phyloP scores from a whole-genome alignment of 495 filamentous ascomycete species.

The Podospora pseudopauciseta region DNA sequence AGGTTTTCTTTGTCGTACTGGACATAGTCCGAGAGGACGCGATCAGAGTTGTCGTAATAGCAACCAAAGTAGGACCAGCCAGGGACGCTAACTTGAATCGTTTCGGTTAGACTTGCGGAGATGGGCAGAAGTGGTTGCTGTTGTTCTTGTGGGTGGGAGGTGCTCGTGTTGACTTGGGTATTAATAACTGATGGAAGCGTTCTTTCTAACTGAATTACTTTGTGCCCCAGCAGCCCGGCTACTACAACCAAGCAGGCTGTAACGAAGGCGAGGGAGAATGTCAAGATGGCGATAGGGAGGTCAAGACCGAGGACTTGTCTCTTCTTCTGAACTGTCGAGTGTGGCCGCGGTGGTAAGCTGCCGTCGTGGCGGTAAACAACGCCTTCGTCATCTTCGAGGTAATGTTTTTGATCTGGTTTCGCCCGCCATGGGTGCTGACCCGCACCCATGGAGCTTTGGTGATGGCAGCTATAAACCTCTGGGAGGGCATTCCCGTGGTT shows the following conservation, averaged over 20 bases:
- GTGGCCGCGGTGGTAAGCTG: background rate
- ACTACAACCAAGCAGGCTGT: background rate
- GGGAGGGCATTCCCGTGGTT: constrained; percentile 1
- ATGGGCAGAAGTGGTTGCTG: background rate
- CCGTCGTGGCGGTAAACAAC: background rate
- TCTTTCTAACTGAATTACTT: background rate
- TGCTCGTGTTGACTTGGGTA: background rate
- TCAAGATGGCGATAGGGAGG: background rate
- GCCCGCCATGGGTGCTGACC: constrained; percentile 6
- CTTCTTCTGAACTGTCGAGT: background rate
- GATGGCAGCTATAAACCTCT: constrained; percentile 7
- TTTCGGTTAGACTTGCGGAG: constrained; percentile 1
- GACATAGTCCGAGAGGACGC: background rate
- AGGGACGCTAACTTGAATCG: background rate
- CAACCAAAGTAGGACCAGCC: constrained; percentile 4
- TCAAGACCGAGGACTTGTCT: constrained; percentile 3
- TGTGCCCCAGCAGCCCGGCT: constrained; percentile 1
- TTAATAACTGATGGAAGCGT: background rate
- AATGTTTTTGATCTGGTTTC: background rate
- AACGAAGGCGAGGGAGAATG: constrained; percentile 2
- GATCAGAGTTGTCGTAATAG: constrained; percentile 1
- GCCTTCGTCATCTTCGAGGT: background rate
- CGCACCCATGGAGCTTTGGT: constrained; percentile 3
- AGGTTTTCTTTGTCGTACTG: constrained; percentile 5
- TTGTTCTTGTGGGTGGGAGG: background rate